A percentile compares a stretch with the other conserved stretches of the same genome.
Evolutionary conservation across 805 yeast species (phyloP).

Genomic region (Lipomyces spencermartinsiae): DNA sequence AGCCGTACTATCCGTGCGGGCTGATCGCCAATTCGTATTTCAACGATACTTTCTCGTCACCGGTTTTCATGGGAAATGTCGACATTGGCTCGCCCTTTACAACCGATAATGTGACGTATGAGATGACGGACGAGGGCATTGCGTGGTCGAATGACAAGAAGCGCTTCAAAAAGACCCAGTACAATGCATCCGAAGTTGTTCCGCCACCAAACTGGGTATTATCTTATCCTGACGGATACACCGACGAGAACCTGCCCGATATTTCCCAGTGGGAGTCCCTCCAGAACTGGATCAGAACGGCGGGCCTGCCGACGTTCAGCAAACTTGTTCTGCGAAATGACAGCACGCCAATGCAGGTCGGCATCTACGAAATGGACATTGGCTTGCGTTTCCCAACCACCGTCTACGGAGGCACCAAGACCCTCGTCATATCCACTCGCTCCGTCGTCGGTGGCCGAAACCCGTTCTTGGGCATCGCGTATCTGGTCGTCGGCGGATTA

Average conservation of each 20-base stretch:
- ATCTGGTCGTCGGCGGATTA: constrained; percentile 80
- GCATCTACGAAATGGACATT: constrained; percentile 72
- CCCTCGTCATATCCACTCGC: constrained; percentile 79
- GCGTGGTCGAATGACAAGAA: constrained; percentile 84
- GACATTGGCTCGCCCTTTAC: constrained; percentile 45
- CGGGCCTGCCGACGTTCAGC: constrained; percentile 88
- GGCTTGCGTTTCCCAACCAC: constrained; percentile 79
- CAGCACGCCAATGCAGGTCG: constrained; percentile 59
- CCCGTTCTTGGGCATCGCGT: constrained; percentile 81
- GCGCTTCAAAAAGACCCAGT: constrained; percentile 74
- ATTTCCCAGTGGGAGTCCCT: constrained; percentile 78
- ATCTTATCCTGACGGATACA: constrained; percentile 85
- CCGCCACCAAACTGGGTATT: constrained; percentile 95
- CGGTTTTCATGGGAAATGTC: constrained; percentile 46
- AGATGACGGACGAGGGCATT: constrained; percentile 64
- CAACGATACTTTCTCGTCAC: constrained; percentile 75
- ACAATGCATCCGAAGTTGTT: constrained; percentile 70
- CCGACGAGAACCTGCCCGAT: constrained; percentile 78
- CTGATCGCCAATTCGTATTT: constrained; percentile 90
- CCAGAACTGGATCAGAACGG: constrained; percentile 98
- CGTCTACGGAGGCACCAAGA: constrained; percentile 86
- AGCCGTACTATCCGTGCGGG: constrained; percentile 90
- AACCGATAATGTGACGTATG: constrained; percentile 46
- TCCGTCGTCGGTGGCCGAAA: constrained; percentile 89
- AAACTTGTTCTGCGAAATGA: constrained; percentile 81